Evolutionary conservation across 1,284 basidiomycete species (phyloP), one percentile per base, ranked within the genome.

Genomic region (Rhodotorula sp.): DNA sequence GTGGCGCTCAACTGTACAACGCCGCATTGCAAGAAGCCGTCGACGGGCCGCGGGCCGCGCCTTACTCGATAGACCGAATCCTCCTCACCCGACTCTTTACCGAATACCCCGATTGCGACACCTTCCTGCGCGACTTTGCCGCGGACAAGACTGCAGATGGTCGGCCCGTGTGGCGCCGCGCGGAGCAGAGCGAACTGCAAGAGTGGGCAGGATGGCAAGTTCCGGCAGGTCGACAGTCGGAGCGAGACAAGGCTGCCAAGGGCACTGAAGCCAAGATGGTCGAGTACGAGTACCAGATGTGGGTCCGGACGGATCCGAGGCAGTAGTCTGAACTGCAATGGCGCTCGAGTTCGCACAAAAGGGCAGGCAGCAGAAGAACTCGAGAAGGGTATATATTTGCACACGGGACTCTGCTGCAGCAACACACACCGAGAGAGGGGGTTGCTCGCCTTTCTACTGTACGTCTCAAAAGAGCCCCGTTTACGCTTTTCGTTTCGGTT

Each of bases 221-320:
- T 62, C 86, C 89, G 26, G 83, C 85, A 73, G 92, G 91, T 3
- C 83, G 87, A 77, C 88, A 91, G 80, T 87, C 88, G 79, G 93
- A 96, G 82, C 90, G 90, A 71, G 91, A 76, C 58, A 48, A 62
- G 59, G 65, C 61, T 26, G 51, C 34, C 20, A 66, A 67, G 31
- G 69, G 67, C 15, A 8, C 8, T 12, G 66, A 29, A 56, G 68
- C 68, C 21, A 62, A 57, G 58, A 21, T 88, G 18, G 85, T 92
- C 62, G 84, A 86, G 78, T 96, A 95, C 81, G 89, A 91, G 82
- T 96, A 89, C 81, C 91, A 97, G 84, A 93, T 96, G 92, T 96
- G 93, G 93, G 85, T 87, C 64, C 83, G 87, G 67, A 21, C 39
- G 39, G 54, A 29, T 26, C 29, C 39, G 39, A 43, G 39, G 39